Conservation (phyloP, 371 early-diverging fungal species). For the Conidiobolus incongruus region DNA sequence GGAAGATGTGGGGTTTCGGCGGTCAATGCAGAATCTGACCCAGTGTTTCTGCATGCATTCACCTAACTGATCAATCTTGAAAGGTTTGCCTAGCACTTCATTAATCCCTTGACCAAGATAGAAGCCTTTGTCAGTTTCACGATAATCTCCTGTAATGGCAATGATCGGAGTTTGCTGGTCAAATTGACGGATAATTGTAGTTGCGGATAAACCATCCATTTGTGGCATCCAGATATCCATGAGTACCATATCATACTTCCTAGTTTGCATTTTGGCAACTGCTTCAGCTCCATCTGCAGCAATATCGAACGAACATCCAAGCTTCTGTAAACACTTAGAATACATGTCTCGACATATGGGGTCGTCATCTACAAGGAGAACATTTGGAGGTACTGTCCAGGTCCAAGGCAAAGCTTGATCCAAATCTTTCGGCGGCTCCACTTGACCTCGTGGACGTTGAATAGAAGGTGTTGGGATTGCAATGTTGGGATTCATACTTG, state of each 20-base stretch:
- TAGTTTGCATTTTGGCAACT: constrained; percentile 27
- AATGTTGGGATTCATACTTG: too few relatives aligned
- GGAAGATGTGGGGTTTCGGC: background rate
- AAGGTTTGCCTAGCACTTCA: constrained; percentile 59
- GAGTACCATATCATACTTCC: constrained; percentile 50
- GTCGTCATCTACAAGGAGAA: constrained; percentile 59
- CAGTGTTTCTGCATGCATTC: constrained; percentile 3
- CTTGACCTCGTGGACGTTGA: too few relatives aligned
- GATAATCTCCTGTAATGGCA: constrained; percentile 52
- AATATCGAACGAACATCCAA: constrained; percentile 47
- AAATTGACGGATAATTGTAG: constrained; percentile 45
- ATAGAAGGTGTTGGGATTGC: too few relatives aligned
- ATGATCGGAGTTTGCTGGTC: constrained; percentile 50
- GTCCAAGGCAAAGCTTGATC: constrained; percentile 5
- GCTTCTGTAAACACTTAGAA: constrained; percentile 27
- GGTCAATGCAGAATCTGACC: constrained; percentile 1
- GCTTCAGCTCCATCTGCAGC: constrained; percentile 54
- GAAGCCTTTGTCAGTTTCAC: constrained; percentile 34
- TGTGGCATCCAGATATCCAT: constrained; percentile 66
- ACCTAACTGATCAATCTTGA: constrained; percentile 8
- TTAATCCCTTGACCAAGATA: constrained; percentile 61
- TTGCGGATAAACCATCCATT: constrained; percentile 38
- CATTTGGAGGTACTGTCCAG: constrained; percentile 42
- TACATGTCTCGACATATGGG: constrained; percentile 36
- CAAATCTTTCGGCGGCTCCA: too few relatives aligned